Conservation (phyloP, 768 basidiomycete genomes). For the Pholiota microspora region DNA sequence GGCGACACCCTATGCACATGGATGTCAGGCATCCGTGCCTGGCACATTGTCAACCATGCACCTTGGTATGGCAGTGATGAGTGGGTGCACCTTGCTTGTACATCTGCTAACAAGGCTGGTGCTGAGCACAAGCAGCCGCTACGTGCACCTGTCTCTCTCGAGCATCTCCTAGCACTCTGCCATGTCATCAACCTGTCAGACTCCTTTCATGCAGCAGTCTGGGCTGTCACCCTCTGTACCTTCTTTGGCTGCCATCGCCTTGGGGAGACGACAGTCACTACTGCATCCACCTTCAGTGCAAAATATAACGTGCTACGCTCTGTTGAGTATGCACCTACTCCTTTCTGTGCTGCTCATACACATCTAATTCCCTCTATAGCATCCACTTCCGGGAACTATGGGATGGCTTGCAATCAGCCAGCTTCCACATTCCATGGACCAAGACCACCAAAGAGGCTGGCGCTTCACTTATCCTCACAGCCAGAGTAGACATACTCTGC, state of each 20-base stretch:
- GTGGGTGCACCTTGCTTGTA: neutral
- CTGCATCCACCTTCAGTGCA: neutral
- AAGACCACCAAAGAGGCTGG: no score
- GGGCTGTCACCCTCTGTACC: slow-evolving; percentile 11
- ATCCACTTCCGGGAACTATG: no score
- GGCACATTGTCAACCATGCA: neutral
- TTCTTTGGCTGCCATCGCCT: slow-evolving; percentile 20
- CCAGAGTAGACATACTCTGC: no score
- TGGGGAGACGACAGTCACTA: slow-evolving; percentile 24
- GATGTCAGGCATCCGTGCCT: neutral
- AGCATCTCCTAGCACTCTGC: neutral
- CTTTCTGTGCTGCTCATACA: no score
- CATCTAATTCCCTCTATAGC: no score
- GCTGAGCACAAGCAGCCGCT: neutral
- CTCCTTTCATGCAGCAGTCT: slow-evolving; percentile 13
- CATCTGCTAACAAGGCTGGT: neutral
- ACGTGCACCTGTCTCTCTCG: neutral
- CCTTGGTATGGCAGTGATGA: neutral
- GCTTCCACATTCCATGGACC: no score
- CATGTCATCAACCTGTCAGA: neutral
- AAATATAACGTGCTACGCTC: neutral
- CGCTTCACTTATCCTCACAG: no score
- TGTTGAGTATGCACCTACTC: no score
- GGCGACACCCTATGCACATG: neutral
- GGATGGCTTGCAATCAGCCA: no score